Base-by-base conservation (phyloP, 805 yeast species). In the Starmera caribaea region DNA sequence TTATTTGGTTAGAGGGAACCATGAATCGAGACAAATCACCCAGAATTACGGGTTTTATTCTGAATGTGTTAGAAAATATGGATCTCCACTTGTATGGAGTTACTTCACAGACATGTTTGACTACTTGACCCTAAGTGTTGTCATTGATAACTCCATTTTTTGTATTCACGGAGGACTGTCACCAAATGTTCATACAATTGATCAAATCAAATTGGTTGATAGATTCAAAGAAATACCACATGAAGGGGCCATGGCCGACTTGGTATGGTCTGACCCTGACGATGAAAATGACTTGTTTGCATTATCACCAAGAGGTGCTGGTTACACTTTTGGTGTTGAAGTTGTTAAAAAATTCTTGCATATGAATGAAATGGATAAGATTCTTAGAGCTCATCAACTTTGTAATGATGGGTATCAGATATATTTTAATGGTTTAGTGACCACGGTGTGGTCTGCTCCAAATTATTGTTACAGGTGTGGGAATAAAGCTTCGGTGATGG, bases 391-490 rank as follows among this genome's bases (percentile, higher is more conserved):
- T 0, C 99, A 92, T 58, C 99, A 92, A 58, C 67, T 92, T 32
- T 94, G 98, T 57, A 92, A 92, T 54, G 96, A 90, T 54, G 99
- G 99, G 1, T 92, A 79, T 55, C 96, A 90, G 47, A 79, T 86
- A 39, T 79, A 89, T 54, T 92, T 95, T 74, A 77, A 78, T 41
- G 97, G 96, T 3, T 72, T 83, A 45, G 85, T 95, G 35, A 80
- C 94, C 30, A 92, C 99, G 0, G 97, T 92, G 8, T 92, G 99
- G 99, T 81, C 92, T 1, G 98, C 98, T 0, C 99, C 99, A 0
- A 92, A 92, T 56, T 92, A 92, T 57, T 92, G 98, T 57, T 92
- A 92, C 54, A 61, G 98, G 45, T 92, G 99, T 59, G 98, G 98
- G 1, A 92, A 92, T 57, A 78, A 87, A 56, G 98, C 98, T 5